Evolutionary conservation across 164 flowering plant genomes (phyloP), one percentile per base, ranked within the genome.

Genomic region (Piper longum): DNA sequence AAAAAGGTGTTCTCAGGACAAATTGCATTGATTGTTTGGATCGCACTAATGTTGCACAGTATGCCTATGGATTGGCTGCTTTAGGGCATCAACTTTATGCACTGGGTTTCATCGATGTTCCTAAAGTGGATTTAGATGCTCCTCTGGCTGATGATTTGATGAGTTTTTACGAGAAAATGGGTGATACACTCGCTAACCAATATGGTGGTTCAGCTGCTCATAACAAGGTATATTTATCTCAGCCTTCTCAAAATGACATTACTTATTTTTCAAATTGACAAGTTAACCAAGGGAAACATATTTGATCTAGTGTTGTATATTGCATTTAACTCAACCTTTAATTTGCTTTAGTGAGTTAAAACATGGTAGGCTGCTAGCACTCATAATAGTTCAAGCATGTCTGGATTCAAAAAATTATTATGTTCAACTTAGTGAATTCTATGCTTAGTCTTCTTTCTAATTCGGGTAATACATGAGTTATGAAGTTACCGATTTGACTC

Each of bases 191-290:
- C 70, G 99, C 99, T 48, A 65, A 75, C 40, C 99, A 95, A 58
- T 95, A 95, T 77, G 96, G 97, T 61, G 99, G 99, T 16, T 95
- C 99, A 70, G 90, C 95, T 52, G 99, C 99, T 16, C 99, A 95
- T 73, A 95, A 88, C 70, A 95, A 89, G 97, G 99, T 91, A 78
- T 62, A 48, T 48, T 48, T 48, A 48, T 48, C 52, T 5, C 14
- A 9, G 9, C 9, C 14, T 48, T 48, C 14, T 48, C 6, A 44
- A 5, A 5, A 48, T 48, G 52, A 44, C 11, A 44, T 44, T 5
- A 5, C 48, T 44, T 44, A 5, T 44, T 5, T 44, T 11, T 44
- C 48, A 44, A 44, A 11, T 44, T 44, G 48, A 44, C 48, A 44
- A 44, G 11, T 65, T 4, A 11, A 9, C 16, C 18, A 1, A 1